Percentiles rank a stretch among this genome's conserved stretches.
Evolutionary conservation across 2,329 filamentous ascomycete species (phyloP).

Genomic region (Alternaria alternata): DNA sequence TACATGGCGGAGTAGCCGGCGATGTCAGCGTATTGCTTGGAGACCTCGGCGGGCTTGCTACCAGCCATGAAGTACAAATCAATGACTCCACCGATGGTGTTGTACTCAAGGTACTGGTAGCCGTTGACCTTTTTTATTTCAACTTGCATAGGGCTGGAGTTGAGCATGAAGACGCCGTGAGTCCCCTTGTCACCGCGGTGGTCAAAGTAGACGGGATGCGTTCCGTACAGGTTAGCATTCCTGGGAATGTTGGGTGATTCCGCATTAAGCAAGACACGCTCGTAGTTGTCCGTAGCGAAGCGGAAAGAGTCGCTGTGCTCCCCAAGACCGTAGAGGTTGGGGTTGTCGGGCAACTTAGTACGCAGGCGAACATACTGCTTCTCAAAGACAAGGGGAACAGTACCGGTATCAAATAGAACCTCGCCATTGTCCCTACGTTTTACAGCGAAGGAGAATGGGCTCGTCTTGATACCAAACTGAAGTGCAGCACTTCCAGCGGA

Average conservation of each 20-base stretch:
- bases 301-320: slow-evolving; percentile 77
- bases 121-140: slow-evolving; percentile 70
- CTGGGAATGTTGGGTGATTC: slow-evolving; percentile 70
- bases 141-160: slow-evolving; percentile 69
- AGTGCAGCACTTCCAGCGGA: slow-evolving; percentile 55
- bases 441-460: slow-evolving; percentile 74
- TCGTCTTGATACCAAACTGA: slow-evolving; percentile 61
- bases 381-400: slow-evolving; percentile 74
- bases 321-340: slow-evolving; percentile 79
- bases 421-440: slow-evolving; percentile 65
- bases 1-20: slow-evolving; percentile 59
- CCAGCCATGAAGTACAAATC: slow-evolving; percentile 67
- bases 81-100: slow-evolving; percentile 77
- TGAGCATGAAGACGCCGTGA: slow-evolving; percentile 49
- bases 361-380: slow-evolving; percentile 78
- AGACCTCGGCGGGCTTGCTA: slow-evolving; percentile 56
- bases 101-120: slow-evolving; percentile 79
- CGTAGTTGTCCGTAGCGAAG: slow-evolving; percentile 72
- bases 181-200: slow-evolving; percentile 63
- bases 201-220: slow-evolving; percentile 78
- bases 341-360: slow-evolving; percentile 72
- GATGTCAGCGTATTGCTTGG: slow-evolving; percentile 60
- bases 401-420: slow-evolving; percentile 74
- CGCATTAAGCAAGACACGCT: slow-evolving; percentile 73
- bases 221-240: slow-evolving; percentile 74